Percentiles rank a stretch among this genome's conserved stretches.
Conservation (phyloP, 768 basidiomycete genomes). For the Plicaturopsis crispa region DNA sequence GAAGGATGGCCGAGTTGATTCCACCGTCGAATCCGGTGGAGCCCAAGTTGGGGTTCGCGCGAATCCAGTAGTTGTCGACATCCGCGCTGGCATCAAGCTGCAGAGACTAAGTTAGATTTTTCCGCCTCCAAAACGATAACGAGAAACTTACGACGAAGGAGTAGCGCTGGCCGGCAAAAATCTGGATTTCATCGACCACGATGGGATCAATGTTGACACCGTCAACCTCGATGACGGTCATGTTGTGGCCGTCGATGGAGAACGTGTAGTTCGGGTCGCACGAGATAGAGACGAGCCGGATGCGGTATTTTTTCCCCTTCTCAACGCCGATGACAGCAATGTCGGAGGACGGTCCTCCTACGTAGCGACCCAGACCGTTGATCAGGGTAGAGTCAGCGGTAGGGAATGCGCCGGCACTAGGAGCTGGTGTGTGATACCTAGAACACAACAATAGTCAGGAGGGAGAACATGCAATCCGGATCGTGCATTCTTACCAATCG, state of each 20-base stretch:
- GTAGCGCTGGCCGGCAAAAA: conserved; percentile 33
- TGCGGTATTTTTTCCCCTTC: conserved; percentile 32
- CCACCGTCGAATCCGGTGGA: conserved; percentile 25
- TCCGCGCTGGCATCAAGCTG: conserved; percentile 22
- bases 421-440: conserved; percentile 25
- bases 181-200: conserved; percentile 25
- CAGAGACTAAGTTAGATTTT: not conserved
- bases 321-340: conserved; percentile 33
- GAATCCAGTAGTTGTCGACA: conserved; percentile 37
- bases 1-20: conserved; percentile 46
- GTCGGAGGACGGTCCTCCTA: conserved; percentile 25
- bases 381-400: conserved; percentile 30
- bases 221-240: conserved; percentile 36
- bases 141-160: conserved; percentile 31
- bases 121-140: conserved; percentile 3
- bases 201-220: conserved; percentile 28
- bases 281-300: conserved; percentile 38
- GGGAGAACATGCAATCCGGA: conserved; percentile 5
- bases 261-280: conserved; percentile 37
- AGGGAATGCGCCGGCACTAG: conserved; percentile 19
- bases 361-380: conserved; percentile 42
- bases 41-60: conserved; percentile 26
- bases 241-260: conserved; percentile 37
- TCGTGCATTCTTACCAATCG: conserved; percentile 31
- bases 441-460: conserved; percentile 1